Evolutionary conservation across 495 filamentous ascomycete species (phyloP).

Genomic region (Barbatosphaeria neglecta): DNA sequence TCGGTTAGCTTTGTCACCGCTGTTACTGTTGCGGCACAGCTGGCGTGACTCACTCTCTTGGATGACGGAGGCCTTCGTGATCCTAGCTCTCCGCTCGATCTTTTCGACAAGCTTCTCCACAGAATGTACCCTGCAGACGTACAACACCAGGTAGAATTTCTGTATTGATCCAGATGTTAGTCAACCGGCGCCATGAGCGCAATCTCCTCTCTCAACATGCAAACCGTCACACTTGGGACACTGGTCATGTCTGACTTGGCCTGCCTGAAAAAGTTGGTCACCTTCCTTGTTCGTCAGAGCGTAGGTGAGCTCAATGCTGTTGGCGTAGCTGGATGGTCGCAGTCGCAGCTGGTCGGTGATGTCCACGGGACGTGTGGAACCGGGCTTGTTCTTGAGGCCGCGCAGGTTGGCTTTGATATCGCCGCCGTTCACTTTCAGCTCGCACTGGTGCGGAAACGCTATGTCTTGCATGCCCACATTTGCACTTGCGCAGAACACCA

Average conservation of each 20-base stretch:
- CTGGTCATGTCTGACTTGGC: slow-evolving; percentile 3
- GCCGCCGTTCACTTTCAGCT: slow-evolving; percentile 78
- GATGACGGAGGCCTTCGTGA: slow-evolving; percentile 70
- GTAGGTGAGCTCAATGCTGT: slow-evolving; percentile 77
- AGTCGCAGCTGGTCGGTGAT: slow-evolving; percentile 68
- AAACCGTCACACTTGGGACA: background rate
- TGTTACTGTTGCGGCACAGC: background rate
- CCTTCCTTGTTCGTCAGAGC: slow-evolving; percentile 77
- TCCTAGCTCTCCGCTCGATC: slow-evolving; percentile 55
- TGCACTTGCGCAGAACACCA: slow-evolving; percentile 69
- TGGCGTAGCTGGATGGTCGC: slow-evolving; percentile 51
- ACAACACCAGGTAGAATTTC: slow-evolving; percentile 66
- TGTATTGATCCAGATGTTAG: slow-evolving; percentile 16
- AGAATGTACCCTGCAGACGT: slow-evolving; percentile 60
- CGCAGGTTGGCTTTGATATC: slow-evolving; percentile 82
- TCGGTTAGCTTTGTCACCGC: slow-evolving; percentile 7
- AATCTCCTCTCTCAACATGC: no score
- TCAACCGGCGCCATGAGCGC: no score
- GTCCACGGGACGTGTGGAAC: slow-evolving; percentile 85
- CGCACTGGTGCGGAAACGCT: slow-evolving; percentile 80
- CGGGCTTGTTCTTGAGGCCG: slow-evolving; percentile 89
- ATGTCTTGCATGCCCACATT: slow-evolving; percentile 57
- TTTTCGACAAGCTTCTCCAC: slow-evolving; percentile 59
- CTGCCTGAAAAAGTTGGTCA: slow-evolving; percentile 2
- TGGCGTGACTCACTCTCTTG: slow-evolving; percentile 57